Base-by-base conservation (phyloP, 805 yeast species). In the Zygoascus ofunaensis region DNA sequence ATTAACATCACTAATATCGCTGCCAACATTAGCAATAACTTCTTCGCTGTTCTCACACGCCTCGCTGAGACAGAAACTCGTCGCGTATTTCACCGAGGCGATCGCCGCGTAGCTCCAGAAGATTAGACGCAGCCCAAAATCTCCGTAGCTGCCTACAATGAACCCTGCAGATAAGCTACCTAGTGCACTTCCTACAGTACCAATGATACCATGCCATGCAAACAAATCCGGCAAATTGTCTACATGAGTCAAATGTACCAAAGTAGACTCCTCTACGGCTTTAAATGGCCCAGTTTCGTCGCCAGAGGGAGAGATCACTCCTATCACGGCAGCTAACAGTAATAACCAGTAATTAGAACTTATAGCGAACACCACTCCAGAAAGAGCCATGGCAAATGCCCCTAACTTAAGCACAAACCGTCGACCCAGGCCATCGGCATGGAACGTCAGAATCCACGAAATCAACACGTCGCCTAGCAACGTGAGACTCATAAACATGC, bases 271-370 rank as follows among this genome's bases (percentile, higher is more conserved):
- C 59, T 87, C 95, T 23, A 87, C 78, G 0, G 92, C 77, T 56
- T 83, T 81, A 61, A 87, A 87, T 0, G 95, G 95, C 0, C 95
- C 95, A 0, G 89, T 85, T 56, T 87, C 95, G 55, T 81, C 87
- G 20, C 95, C 94, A 23, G 86, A 77, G 1, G 95, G 92, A 2
- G 94, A 83, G 5, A 87, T 82, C 15, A 87, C 95, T 1, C 95
- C 95, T 24, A 84, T 46, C 2, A 84, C 73, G 2, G 95, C 92
- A 5, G 92, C 92, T 2, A 70, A 20, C 18, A 87, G 63, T 34
- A 87, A 65, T 1, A 81, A 49, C 50, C 63, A 56, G 58, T 69
- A 85, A 51, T 74, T 74, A 28, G 74, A 68, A 48, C 69, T 66
- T 20, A 64, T 62, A n/a, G 80, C 74, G 59, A 87, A 87, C 0